These are phyloP conservation scores for Amorphotheca resinae DNA, from an alignment of 495 filamentous ascomycete species.

Conservation along the genomic window DNA sequence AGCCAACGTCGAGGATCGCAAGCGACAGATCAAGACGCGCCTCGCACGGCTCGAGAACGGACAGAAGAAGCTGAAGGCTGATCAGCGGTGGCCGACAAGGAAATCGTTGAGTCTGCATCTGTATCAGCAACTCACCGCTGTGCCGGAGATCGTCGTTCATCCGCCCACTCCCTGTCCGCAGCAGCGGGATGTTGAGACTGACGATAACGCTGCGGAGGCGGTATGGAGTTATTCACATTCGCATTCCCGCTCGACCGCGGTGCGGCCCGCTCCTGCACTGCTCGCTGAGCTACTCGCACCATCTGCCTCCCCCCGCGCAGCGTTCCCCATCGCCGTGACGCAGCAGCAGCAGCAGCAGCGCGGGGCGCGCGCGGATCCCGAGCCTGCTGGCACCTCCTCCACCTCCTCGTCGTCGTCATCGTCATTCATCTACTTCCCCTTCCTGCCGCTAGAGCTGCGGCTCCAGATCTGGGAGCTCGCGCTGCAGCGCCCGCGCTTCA, in stretches of 20 bases:
- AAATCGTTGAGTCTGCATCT: neutral
- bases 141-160: neutral
- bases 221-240: neutral
- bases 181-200: too few species aligned
- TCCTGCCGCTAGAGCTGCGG: neutral
- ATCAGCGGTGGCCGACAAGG: neutral
- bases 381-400: too few species aligned
- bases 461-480: constrained; percentile 3
- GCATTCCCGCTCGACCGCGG: neutral
- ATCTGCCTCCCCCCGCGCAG: neutral
- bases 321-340: neutral
- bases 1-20: neutral
- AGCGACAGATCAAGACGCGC: neutral
- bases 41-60: neutral
- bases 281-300: neutral
- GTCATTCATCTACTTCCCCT: neutral
- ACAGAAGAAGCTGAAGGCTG: neutral
- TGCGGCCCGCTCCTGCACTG: neutral
- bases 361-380: too few species aligned
- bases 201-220: neutral
- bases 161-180: neutral
- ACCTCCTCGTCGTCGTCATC: neutral
- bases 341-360: too few species aligned
- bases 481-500: neutral
- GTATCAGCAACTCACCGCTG: neutral